Evolutionary conservation across 2,329 filamentous ascomycete genomes (phyloP), one percentile per base, ranked within the genome.

Genomic region (Trichoderma pleuroti): DNA sequence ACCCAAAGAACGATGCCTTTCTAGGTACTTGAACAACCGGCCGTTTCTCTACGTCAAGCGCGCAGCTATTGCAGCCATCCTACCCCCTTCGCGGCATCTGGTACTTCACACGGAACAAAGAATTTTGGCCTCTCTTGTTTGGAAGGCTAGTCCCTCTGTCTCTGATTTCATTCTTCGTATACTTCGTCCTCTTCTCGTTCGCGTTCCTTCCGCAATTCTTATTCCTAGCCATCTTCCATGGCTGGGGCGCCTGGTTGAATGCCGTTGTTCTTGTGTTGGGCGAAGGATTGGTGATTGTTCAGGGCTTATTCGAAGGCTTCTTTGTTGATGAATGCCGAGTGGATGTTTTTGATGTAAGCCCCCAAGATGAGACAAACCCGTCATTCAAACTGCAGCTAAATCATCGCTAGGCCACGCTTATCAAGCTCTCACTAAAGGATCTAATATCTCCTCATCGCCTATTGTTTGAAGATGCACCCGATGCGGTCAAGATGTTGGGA

Each of bases 161-260:
- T 3, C 83, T 98, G 16, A 90, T 98, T 14, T 97, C 94, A 0
- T 83, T 91, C 16, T 88, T 96, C 68, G 92, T 98, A 16, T 93
- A 97, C 73, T 83, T 90, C n/a, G 84, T 97, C 24, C 88, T 98
- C 24, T 98, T 98, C 80, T 85, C 93, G 14, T 97, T 96, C 80
- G 86, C 93, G 1, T 98, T 97, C 75, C 82, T 98, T 3, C 95
- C 95, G 0, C 93, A 98, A 78, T 93, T 93, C 70, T 92, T 93
- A 1, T 93, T 99, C 76, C 87, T 99, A 26, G 90, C 92, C 18
- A 88, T 98, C 74, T 98, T 98, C 79, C 94, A 98, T 76, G 92
- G 92, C 26, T 87, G 89, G 71, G 91, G 90, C 34, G 96, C 96
- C n/a, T 97, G 93, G 92, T 82, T 97, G 70, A 98, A 93, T 76